Evolutionary conservation across 2,329 filamentous ascomycete genomes (phyloP).

Genomic region (Cladophialophora bantiana): DNA sequence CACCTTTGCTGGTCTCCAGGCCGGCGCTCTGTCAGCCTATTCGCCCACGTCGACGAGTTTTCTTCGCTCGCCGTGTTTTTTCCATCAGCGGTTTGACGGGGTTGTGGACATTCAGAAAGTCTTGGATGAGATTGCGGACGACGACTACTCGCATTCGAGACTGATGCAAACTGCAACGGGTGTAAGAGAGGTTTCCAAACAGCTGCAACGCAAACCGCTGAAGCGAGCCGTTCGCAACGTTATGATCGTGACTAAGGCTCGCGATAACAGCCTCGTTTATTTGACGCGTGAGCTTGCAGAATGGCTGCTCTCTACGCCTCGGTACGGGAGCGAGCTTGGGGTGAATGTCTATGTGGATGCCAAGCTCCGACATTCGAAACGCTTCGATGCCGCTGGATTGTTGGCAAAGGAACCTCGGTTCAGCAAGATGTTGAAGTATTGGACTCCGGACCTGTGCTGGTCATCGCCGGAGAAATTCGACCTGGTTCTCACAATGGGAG

Average conservation of each 20-base stretch:
- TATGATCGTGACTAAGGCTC: constrained; percentile 98
- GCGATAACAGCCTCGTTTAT: constrained; percentile 90
- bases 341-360: constrained; percentile 98
- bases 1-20: constrained; percentile 61
- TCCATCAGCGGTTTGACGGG: constrained; percentile 95
- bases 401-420: constrained; percentile 77
- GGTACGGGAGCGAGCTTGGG: constrained; percentile 87
- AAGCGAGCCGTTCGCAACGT: constrained; percentile 90
- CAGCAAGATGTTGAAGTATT: constrained; percentile 86
- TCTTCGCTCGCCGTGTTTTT: constrained; percentile 93
- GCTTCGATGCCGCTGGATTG: constrained; percentile 79
- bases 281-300: constrained; percentile 85
- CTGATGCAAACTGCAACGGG: constrained; percentile 94
- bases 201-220: constrained; percentile 89
- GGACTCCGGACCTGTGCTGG: constrained; percentile 97
- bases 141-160: constrained; percentile 90
- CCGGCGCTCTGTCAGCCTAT: constrained; percentile 53
- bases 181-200: constrained; percentile 93
- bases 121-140: constrained; percentile 87
- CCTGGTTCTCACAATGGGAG: constrained; percentile 88
- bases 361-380: constrained; percentile 85
- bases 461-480: constrained; percentile 93
- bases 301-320: constrained; percentile 87
- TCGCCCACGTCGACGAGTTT: constrained; percentile 62
- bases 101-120: constrained; percentile 95